Evolutionary conservation across 2,329 filamentous ascomycete genomes (phyloP).

Genomic region (Aspergillus piperis): DNA sequence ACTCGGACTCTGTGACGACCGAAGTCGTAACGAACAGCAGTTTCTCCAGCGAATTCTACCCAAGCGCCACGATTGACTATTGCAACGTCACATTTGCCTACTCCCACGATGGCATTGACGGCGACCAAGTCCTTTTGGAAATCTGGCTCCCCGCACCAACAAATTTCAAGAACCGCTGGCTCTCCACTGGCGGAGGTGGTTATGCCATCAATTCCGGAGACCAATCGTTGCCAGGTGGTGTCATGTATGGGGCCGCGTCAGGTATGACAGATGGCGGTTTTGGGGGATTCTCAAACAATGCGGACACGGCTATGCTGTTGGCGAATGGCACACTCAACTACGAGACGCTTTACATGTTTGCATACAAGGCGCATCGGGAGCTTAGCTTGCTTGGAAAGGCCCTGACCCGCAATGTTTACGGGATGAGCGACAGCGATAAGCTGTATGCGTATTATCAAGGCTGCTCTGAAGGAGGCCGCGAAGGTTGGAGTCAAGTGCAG

Average conservation of each 20-base stretch:
- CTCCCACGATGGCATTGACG: constrained; percentile 43
- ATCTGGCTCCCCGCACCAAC: constrained; percentile 37
- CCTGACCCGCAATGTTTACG: constrained; percentile 47
- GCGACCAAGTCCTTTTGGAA: constrained; percentile 40
- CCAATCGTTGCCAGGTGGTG: constrained; percentile 35
- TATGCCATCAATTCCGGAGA: constrained; percentile 5
- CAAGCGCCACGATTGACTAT: constrained; percentile 21
- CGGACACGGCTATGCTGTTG: constrained; percentile 19
- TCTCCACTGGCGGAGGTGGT: constrained; percentile 42
- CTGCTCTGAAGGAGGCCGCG: constrained; percentile 57
- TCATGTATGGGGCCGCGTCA: constrained; percentile 45
- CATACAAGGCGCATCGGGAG: constrained; percentile 55
- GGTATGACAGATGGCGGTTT: constrained; percentile 50
- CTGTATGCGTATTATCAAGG: constrained; percentile 54
- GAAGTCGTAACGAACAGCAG: constrained; percentile 40
- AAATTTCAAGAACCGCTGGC: constrained; percentile 49
- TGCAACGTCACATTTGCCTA: constrained; percentile 50
- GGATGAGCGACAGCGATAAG: constrained; percentile 24
- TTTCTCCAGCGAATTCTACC: constrained; percentile 25
- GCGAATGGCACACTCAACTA: constrained; percentile 50
- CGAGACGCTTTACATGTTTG: constrained; percentile 36
- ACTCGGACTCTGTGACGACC: constrained; percentile 46
- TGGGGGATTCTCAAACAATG: constrained; percentile 38
- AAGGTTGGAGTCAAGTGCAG: constrained; percentile 56
- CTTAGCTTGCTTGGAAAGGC: constrained; percentile 52